Conservation (phyloP, 306 rosid species). For the Ammopiptanthus mongolicus region DNA sequence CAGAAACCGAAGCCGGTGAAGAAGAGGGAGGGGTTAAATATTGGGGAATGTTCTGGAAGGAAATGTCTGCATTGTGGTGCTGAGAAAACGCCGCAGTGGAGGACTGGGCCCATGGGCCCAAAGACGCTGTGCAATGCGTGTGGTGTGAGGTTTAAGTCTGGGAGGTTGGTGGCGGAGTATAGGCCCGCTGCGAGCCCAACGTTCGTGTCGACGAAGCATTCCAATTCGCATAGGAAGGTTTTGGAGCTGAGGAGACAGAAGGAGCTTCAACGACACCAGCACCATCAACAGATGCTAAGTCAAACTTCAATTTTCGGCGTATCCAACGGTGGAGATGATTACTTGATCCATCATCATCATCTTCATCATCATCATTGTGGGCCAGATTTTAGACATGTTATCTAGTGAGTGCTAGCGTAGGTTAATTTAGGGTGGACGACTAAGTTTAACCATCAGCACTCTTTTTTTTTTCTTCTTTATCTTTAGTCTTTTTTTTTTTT, state of each 20-base stretch:
- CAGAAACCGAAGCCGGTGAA: constrained; percentile 9
- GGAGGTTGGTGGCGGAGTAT: constrained; percentile 63
- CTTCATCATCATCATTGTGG: constrained; percentile 46
- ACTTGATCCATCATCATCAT: constrained; percentile 47
- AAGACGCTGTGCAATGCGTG: constrained; percentile 72
- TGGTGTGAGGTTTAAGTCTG: constrained; percentile 67
- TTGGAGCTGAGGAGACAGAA: constrained; percentile 65
- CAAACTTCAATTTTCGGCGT: constrained; percentile 68
- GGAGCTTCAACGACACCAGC: constrained; percentile 49
- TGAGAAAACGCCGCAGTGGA: constrained; percentile 76
- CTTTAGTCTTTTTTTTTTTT: no score
- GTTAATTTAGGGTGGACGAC: constrained; percentile 32
- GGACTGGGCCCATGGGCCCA: constrained; percentile 77
- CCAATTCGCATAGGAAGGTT: constrained; percentile 72
- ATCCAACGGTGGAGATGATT: constrained; percentile 78
- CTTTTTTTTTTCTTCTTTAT: neutral
- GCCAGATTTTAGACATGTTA: constrained; percentile 60
- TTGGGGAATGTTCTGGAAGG: constrained; percentile 40
- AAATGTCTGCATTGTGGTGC: constrained; percentile 62
- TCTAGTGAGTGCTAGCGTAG: constrained; percentile 45
- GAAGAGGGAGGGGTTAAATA: constrained; percentile 35
- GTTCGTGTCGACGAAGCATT: constrained; percentile 50
- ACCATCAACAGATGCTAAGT: constrained; percentile 40
- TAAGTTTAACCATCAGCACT: constrained; percentile 22
- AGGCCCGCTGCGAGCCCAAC: constrained; percentile 76